phyloP scores from a whole-genome alignment of 129 eudicot species.

The Arctium minus region DNA sequence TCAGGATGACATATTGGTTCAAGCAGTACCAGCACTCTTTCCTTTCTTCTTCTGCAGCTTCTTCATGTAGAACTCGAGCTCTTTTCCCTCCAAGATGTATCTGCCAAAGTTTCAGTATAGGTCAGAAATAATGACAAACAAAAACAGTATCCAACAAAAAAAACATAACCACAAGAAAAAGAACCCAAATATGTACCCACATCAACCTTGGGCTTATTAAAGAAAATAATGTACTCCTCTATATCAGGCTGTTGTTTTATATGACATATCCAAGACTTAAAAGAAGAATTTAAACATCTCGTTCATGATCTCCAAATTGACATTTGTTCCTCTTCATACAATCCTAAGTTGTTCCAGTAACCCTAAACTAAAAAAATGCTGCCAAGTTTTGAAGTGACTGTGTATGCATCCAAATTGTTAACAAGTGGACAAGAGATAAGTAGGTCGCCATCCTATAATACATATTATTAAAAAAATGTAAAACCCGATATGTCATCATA shows the following conservation, averaged over 20 bases:
- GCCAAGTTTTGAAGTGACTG: neutral
- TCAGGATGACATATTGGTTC: neutral
- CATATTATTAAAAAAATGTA: neutral
- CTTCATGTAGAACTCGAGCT: constrained; percentile 27
- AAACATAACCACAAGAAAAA: neutral
- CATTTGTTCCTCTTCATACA: neutral
- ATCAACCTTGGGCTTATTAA: neutral
- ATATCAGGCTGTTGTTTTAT: neutral
- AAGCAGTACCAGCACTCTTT: constrained; percentile 41
- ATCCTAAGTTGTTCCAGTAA: no score
- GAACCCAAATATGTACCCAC: neutral
- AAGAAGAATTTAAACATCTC: neutral
- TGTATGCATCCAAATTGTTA: neutral
- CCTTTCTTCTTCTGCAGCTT: constrained; percentile 73
- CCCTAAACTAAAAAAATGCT: neutral
- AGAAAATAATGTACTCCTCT: neutral
- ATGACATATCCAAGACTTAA: neutral
- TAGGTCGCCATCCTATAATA: neutral
- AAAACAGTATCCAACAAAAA: no score
- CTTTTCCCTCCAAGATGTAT: neutral
- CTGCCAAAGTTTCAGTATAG: neutral
- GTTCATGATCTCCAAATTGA: no score
- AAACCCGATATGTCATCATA: neutral
- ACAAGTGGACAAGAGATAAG: neutral
- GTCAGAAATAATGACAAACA: neutral